phyloP scores from a whole-genome alignment of 2,329 filamentous ascomycete species.

The Lomentospora prolificans region DNA sequence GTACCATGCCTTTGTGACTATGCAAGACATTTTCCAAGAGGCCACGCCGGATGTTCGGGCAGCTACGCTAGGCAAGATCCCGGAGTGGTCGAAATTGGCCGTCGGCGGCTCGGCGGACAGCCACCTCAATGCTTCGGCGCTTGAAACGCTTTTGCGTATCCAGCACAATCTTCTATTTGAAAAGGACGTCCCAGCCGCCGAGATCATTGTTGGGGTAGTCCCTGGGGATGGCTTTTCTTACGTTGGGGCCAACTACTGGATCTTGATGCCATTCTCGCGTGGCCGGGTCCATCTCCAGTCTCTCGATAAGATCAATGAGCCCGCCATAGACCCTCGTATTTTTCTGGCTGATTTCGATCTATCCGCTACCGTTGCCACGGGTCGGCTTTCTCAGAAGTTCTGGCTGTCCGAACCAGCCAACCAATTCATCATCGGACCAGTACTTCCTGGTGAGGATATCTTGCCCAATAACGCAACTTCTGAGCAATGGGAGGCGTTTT shows the following conservation, averaged over 20 bases:
- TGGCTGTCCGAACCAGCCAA: constrained; percentile 21
- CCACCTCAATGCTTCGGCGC: constrained; percentile 18
- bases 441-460: constrained; percentile 14
- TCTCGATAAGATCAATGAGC: constrained; percentile 22
- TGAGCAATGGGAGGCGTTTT: constrained; percentile 25
- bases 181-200: constrained; percentile 32
- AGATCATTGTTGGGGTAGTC: constrained; percentile 29
- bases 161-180: constrained; percentile 40
- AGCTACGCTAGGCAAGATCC: constrained; percentile 16
- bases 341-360: background rate
- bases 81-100: constrained; percentile 21
- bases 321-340: constrained; percentile 19
- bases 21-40: constrained; percentile 23
- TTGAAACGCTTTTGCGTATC: constrained; percentile 30
- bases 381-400: constrained; percentile 22
- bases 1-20: constrained; percentile 24
- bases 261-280: constrained; percentile 30
- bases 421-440: constrained; percentile 12
- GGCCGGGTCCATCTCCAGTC: constrained; percentile 47
- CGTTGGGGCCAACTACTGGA: constrained; percentile 23
- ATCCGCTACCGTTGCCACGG: constrained; percentile 19
- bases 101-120: constrained; percentile 16
- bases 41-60: constrained; percentile 15
- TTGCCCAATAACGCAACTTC: constrained; percentile 21
- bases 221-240: constrained; percentile 18